Conservation (phyloP, 805 yeast species). For the Blastobotrys muscicola region DNA sequence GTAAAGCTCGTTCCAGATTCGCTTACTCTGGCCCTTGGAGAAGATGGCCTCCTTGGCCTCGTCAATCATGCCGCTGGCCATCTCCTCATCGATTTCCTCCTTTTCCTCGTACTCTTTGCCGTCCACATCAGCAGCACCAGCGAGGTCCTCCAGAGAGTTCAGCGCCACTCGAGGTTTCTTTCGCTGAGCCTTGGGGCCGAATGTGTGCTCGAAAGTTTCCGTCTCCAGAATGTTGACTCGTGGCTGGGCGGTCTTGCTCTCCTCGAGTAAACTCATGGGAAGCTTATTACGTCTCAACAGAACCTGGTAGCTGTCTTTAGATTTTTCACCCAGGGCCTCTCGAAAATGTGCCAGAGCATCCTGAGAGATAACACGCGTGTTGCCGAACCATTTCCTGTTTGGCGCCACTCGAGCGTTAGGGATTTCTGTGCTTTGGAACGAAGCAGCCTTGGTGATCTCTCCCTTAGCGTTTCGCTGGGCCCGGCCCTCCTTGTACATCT, state of each 20-base stretch:
- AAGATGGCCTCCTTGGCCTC: constrained; percentile 94
- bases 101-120: constrained; percentile 60
- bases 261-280: constrained; percentile 92
- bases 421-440: constrained; percentile 73
- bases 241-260: constrained; percentile 60
- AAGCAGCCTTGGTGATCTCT: constrained; percentile 79
- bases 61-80: constrained; percentile 71
- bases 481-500: constrained; percentile 88
- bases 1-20: constrained; percentile 97
- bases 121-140: constrained; percentile 45
- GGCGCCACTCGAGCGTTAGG: constrained; percentile 95
- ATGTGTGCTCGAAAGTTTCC: constrained; percentile 69
- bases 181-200: constrained; percentile 93
- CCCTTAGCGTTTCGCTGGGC: constrained; percentile 83
- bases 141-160: constrained; percentile 72
- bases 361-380: constrained; percentile 94
- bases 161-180: constrained; percentile 79
- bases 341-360: constrained; percentile 92
- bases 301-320: constrained; percentile 77
- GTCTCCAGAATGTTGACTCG: constrained; percentile 77
- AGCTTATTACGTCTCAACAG: constrained; percentile 79
- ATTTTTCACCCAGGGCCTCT: constrained; percentile 82
- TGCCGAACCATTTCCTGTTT: constrained; percentile 95
- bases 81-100: constrained; percentile 38
- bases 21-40: constrained; percentile 93